These are phyloP conservation scores for Aspergillus arachidicola DNA, from an alignment of 2,329 filamentous ascomycete genomes.

Conservation along the genomic window DNA sequence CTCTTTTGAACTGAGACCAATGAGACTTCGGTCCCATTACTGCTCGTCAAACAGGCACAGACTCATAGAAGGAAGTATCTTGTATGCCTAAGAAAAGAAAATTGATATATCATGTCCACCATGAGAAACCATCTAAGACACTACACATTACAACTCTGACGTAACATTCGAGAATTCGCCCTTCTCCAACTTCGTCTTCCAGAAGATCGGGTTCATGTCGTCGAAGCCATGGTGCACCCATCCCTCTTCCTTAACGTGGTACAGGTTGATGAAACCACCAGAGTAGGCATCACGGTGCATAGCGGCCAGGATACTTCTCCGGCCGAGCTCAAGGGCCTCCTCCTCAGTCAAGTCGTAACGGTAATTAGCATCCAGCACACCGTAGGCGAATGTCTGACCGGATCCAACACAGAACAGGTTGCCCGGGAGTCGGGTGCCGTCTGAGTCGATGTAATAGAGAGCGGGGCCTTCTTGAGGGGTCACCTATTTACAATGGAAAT, in stretches of 20 bases:
- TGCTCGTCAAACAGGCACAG: not conserved
- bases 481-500: conserved; percentile 26
- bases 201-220: conserved; percentile 99
- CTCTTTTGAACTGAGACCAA: not conserved
- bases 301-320: conserved; percentile 89
- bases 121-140: conserved; percentile 17
- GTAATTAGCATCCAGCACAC: conserved; percentile 96
- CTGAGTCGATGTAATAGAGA: conserved; percentile 98
- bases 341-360: conserved; percentile 82
- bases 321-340: conserved; percentile 87
- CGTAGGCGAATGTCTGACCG: conserved; percentile 98
- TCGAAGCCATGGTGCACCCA: conserved; percentile 99
- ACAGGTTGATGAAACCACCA: conserved; percentile 96
- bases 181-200: conserved; percentile 98
- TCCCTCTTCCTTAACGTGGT: conserved; percentile 97
- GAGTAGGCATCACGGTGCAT: conserved; percentile 99
- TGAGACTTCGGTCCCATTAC: not conserved
- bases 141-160: conserved; percentile 58
- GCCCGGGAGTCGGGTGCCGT: conserved; percentile 87
- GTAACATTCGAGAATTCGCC: conserved; percentile 98
- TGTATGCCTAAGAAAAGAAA: conserved; percentile 15
- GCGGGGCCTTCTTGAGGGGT: conserved; percentile 87
- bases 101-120: conserved; percentile 18
- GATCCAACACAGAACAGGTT: conserved; percentile 98
- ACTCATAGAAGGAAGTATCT: conserved; percentile 11